Conservation (phyloP, 1,284 basidiomycete species). For the Trametes hirsuta region DNA sequence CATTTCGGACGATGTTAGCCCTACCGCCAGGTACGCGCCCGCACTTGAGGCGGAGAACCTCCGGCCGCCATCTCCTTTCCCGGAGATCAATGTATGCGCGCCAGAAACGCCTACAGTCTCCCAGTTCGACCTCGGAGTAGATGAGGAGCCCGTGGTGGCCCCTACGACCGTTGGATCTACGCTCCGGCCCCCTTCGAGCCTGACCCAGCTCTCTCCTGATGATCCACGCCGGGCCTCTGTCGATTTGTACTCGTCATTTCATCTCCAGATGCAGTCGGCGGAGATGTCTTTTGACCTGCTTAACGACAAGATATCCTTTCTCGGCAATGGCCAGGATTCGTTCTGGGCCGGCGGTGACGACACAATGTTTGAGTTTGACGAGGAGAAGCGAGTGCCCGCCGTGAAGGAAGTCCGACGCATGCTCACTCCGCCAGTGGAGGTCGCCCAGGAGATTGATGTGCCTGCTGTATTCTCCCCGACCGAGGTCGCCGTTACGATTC, state of each 20-base stretch:
- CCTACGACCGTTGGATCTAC: slow-evolving; percentile 5
- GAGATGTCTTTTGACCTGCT: slow-evolving; percentile 65
- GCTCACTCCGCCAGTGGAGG: slow-evolving; percentile 6
- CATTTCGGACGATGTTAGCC: slow-evolving; percentile 15
- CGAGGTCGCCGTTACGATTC: slow-evolving; percentile 10
- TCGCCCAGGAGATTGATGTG: background rate
- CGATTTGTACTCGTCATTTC: slow-evolving; percentile 63
- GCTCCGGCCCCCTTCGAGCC: slow-evolving; percentile 17
- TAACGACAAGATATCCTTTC: slow-evolving; percentile 65
- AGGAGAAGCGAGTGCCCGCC: slow-evolving; percentile 10
- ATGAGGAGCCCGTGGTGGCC: background rate
- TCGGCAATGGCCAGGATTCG: slow-evolving; percentile 40
- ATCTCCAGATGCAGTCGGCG: slow-evolving; percentile 54
- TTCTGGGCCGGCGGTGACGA: slow-evolving; percentile 34
- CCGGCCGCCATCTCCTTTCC: slow-evolving; percentile 20
- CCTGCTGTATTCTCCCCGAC: slow-evolving; percentile 12
- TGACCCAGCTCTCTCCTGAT: slow-evolving; percentile 24
- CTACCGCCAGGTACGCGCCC: background rate
- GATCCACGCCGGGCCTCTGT: slow-evolving; percentile 51
- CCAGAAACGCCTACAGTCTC: slow-evolving; percentile 20
- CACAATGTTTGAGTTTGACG: slow-evolving; percentile 22
- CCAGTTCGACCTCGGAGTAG: slow-evolving; percentile 12
- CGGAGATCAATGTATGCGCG: slow-evolving; percentile 29
- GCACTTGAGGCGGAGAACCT: background rate
- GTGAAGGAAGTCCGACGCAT: background rate